Percentiles rank a stretch among this genome's conserved stretches.
These are phyloP conservation scores for Monascus ruber DNA, from an alignment of 2,329 filamentous ascomycete species.

Conservation along the genomic window DNA sequence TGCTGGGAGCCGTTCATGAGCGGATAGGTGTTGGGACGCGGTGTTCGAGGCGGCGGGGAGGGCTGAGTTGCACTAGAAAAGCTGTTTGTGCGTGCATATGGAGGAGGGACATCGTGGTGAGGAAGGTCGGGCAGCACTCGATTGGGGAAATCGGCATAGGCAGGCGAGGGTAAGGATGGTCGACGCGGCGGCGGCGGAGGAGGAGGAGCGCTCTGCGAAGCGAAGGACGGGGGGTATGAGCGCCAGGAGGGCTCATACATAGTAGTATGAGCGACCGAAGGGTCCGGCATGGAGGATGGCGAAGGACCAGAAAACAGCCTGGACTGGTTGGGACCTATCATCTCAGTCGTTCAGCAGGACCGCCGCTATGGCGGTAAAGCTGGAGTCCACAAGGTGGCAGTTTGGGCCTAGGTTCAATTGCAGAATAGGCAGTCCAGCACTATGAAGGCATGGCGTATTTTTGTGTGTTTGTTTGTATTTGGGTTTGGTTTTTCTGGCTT, in stretches of 20 bases:
- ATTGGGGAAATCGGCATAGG: conserved; percentile 19
- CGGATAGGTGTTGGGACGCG: no score
- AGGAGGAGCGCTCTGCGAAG: conserved; percentile 16
- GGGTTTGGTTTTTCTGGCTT: no score
- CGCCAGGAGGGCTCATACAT: conserved; percentile 23
- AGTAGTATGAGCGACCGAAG: conserved; percentile 13
- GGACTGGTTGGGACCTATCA: conserved; percentile 15
- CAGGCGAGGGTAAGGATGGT: conserved; percentile 15
- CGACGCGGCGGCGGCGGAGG: conserved; percentile 18
- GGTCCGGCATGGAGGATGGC: conserved; percentile 18
- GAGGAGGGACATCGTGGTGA: conserved; percentile 12
- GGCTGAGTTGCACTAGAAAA: conserved; percentile 17
- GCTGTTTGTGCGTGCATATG: conserved; percentile 22
- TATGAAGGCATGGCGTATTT: no score
- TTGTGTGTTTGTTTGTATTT: no score
- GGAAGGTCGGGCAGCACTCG: conserved; percentile 25
- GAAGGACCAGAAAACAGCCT: conserved; percentile 10
- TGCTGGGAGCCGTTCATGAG: no score
- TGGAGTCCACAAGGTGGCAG: no score
- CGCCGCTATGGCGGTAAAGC: conserved; percentile 4
- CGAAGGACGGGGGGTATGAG: conserved; percentile 17
- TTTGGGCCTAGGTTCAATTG: no score
- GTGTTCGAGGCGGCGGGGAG: no score
- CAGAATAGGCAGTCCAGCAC: no score
- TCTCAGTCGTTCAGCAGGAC: conserved; percentile 14